Percentiles rank a stretch among this genome's conserved stretches.
These are phyloP conservation scores for Candida verbasci DNA, from an alignment of 805 yeast genomes.

Conservation along the genomic window DNA sequence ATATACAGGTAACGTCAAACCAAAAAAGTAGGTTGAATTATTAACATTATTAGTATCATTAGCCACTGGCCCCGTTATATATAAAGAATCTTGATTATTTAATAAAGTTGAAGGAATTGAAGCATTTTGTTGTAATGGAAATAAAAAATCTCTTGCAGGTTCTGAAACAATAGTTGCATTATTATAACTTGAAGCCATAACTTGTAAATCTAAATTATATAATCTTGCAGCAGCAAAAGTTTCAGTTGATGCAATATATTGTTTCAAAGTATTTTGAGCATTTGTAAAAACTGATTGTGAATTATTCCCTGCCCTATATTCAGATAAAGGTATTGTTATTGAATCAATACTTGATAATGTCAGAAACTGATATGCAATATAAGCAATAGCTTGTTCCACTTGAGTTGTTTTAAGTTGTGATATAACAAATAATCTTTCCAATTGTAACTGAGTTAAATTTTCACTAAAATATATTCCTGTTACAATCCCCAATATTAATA, in stretches of 20 bases:
- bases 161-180: conserved; percentile 20
- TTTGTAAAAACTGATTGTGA: conserved; percentile 39
- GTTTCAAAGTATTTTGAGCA: conserved; percentile 47
- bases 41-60: conserved; percentile 22
- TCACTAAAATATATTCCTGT: conserved; percentile 68
- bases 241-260: conserved; percentile 61
- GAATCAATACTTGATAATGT: conserved; percentile 61
- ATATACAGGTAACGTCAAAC: conserved; percentile 73
- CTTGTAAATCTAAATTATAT: conserved; percentile 55
- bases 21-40: conserved; percentile 49
- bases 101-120: conserved; percentile 42
- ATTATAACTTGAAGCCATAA: conserved; percentile 38
- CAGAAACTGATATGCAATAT: conserved; percentile 62
- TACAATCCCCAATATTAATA: conserved; percentile 69
- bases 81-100: conserved; percentile 9
- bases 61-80: conserved; percentile 60
- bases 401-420: conserved; percentile 81
- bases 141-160: conserved; percentile 33
- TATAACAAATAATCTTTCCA: conserved; percentile 69
- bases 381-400: conserved; percentile 61
- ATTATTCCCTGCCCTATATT: conserved; percentile 69
- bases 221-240: conserved; percentile 59
- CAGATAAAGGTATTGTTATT: conserved; percentile 55
- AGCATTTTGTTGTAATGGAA: conserved; percentile 47
- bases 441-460: conserved; percentile 57